These are phyloP conservation scores for Penicillium soppii DNA, from an alignment of 495 filamentous ascomycete species.

Conservation along the genomic window DNA sequence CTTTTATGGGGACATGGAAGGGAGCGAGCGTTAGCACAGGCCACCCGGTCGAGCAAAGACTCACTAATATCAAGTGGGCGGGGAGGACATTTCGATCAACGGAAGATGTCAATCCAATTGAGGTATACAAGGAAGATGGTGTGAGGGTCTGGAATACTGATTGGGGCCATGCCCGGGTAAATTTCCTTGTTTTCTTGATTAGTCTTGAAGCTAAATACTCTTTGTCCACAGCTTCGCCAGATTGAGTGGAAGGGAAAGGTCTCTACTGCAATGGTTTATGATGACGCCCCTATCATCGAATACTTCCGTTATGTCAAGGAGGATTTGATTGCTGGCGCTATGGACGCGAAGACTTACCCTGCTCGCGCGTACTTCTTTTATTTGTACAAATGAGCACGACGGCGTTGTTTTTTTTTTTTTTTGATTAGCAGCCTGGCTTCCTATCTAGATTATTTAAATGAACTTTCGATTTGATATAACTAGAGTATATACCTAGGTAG, in stretches of 20 bases:
- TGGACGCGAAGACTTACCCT: slow-evolving; percentile 23
- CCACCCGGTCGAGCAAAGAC: slow-evolving; percentile 18
- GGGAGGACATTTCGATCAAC: slow-evolving; percentile 25
- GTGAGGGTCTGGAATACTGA: slow-evolving; percentile 9
- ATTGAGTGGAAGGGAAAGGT: slow-evolving; percentile 21
- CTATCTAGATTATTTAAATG: too few species aligned
- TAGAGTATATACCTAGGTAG: too few species aligned
- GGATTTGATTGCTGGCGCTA: slow-evolving; percentile 26
- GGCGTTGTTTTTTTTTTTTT: too few species aligned
- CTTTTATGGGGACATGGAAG: slow-evolving; percentile 23
- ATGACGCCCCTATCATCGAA: slow-evolving; percentile 30
- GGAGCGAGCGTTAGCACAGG: slow-evolving; percentile 25
- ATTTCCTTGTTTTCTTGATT: neutral
- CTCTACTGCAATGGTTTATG: slow-evolving; percentile 30
- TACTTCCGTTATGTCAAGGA: slow-evolving; percentile 28
- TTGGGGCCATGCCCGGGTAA: slow-evolving; percentile 18
- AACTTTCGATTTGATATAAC: too few species aligned
- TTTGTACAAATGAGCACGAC: slow-evolving; percentile 17
- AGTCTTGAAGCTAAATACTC: neutral
- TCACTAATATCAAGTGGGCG: slow-evolving; percentile 22
- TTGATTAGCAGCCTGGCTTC: neutral
- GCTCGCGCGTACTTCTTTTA: slow-evolving; percentile 25
- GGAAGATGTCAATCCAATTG: slow-evolving; percentile 31
- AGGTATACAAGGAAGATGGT: slow-evolving; percentile 18
- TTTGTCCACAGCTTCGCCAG: slow-evolving; percentile 24